Base-by-base conservation (phyloP, 768 basidiomycete genomes). In the Aureoboletus auriporus region DNA sequence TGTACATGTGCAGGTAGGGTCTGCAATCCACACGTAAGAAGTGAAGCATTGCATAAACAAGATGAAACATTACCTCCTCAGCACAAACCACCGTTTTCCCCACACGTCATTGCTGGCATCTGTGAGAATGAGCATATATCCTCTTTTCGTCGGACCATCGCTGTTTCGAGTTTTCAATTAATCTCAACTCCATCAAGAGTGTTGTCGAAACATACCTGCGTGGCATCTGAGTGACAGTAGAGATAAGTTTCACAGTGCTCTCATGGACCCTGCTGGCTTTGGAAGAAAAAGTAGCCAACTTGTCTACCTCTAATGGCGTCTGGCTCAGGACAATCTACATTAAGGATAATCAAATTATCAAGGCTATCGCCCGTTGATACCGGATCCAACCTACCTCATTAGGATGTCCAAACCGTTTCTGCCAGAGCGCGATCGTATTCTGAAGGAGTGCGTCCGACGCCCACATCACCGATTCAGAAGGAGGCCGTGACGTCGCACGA, bases 1-100 rank as follows among this genome's bases (percentile, higher is more conserved):
- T 73, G 68, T 93, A 96, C 46, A 96, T 73, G 55, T 92, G 83
- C 7, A 98, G 76, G 67, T 96, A 94, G 0, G 95, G 95, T 57
- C 95, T 94, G 44, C 14, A 35, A 33, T 40, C 11, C n/a, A 42
- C 45, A 20, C 53, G 31, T 49, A 47, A 16, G 43, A 46, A 43
- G 14, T 50, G 29, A 16, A 14, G 11, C 20, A 2, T 5, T 14
- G 12, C 11, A 17, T 28, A 34, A 20, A 31, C 20, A 46, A 49
- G 33, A 26, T 27, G 9, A 35, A 14, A 43, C 39, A 59, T 52
- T 57, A 93, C 93, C 93, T 80, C 64, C 83, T 80, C 9, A 98
- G 74, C 13, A 93, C 88, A 64, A 93, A 93, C 84, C 88, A 93
- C 47, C 84, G 74, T 61, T 77, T 81, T 58, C 82, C 80, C 96